Evolutionary conservation across 2,329 filamentous ascomycete species (phyloP), one percentile per base, ranked within the genome.

Genomic region (Stagonosporopsis vannaccii): DNA sequence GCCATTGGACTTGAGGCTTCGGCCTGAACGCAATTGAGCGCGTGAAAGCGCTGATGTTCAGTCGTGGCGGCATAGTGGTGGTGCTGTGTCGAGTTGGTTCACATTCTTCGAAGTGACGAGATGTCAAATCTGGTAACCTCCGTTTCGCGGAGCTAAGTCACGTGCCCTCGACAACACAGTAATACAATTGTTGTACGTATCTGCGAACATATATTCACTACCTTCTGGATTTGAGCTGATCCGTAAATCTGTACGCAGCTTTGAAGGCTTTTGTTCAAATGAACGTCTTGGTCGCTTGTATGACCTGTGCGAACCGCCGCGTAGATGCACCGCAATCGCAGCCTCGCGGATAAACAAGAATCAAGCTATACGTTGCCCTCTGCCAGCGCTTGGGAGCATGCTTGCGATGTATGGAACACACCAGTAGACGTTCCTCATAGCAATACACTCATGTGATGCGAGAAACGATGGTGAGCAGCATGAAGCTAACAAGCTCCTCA

Each of bases 1-100:
- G 63, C 67, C 69, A 77, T 71, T 71, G 68, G 7, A 62, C 23
- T 35, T 67, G 61, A 3, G 66, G 59, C 59, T 61, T 71, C 1
- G 73, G 63, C 22, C 73, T 62, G 51, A 71, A 70, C 7, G 71
- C 66, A 49, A 77, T 73, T 51, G 70, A 59, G 51, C 73, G 63
- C 46, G 72, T 50, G 26, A 75, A 58, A 1, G 64, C 55, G 36
- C 72, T 60, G 45, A 76, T 25, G 40, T 68, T 75, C 46, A 77
- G 63, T 72, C 74, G 71, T 48, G 75, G 75, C 57, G 75, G 72
- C 75, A 78, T 78, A 17, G 49, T 69, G 63, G 36, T 37, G 47
- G 57, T 60, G 62, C 59, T 59, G 56, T 59, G 62, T 60, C 45
- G 13, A 52, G 47, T 53, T 40, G 35, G 53, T 57, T 41, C 48